Evolutionary conservation across 2,329 filamentous ascomycete genomes (phyloP), one percentile per base, ranked within the genome.

Genomic region (Neurospora crassa): DNA sequence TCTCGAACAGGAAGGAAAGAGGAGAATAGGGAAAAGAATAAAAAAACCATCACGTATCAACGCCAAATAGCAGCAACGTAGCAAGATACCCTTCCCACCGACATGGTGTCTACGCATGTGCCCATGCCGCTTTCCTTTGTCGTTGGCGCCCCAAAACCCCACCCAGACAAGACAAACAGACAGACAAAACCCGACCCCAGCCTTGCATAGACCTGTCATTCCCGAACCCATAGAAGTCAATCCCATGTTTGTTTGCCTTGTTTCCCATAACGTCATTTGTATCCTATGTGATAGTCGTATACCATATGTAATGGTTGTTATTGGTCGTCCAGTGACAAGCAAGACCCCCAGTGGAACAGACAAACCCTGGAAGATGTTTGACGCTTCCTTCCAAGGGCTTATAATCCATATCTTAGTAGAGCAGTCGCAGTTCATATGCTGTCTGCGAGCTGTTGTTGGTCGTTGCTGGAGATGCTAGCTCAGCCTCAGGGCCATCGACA

Each of bases 401-500:
- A 14, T 29, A 34, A 63, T 34, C 7, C 14, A 18, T 70, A 47
- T 70, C 11, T 82, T 78, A 86, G 75, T 85, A 87, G 45, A 77
- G 79, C 72, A 87, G 79, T 74, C 84, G 83, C 67, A 87, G 76
- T 78, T 86, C 82, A 73, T 82, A 82, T 53, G 79, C 80, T 69
- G 72, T 76, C 78, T 72, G 78, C 59, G 43, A n/a, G 6, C 69
- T 41, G 14, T 42, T 75, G 53, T 78, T 74, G 72, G 75, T 75
- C 24, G 73, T 78, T 67, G 78, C 76, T n/a, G 76, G 72, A 69
- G 78, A 79, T 8, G 76, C 73, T 67, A 76, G 74, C 45, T 84
- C 81, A 67, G 76, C 75, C 45, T 84, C 83, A n/a, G 78, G 77
- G 16, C 78, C 80, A 71, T 90, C 88, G 40, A 89, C 78, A 2